phyloP scores from a whole-genome alignment of 257 asterid species.

The Forsythia suspensa region DNA sequence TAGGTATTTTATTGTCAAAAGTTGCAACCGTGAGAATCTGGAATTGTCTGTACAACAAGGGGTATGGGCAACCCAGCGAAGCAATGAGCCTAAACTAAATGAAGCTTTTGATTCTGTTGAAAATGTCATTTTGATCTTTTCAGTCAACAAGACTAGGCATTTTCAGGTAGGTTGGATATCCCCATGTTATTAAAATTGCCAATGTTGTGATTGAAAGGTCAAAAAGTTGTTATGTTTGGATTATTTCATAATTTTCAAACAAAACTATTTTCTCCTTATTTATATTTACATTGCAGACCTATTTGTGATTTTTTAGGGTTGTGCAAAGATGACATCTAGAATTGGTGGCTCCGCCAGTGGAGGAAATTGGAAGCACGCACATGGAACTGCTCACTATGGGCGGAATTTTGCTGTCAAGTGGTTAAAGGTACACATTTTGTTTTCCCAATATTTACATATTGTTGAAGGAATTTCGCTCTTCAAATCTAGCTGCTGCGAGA shows the following conservation, averaged over 20 bases:
- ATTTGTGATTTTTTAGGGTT: conserved; percentile 60
- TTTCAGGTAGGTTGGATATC: conserved; percentile 67
- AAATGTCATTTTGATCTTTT: conserved; percentile 87
- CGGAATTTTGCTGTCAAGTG: conserved; percentile 89
- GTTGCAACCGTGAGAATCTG: conserved; percentile 98
- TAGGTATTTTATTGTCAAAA: conserved; percentile 98
- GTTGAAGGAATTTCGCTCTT: conserved; percentile 13
- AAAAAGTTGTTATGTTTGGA: conserved; percentile 11
- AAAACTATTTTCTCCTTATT: neutral
- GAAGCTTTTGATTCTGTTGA: conserved; percentile 97
- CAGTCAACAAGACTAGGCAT: conserved; percentile 90
- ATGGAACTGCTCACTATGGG: conserved; percentile 97
- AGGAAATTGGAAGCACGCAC: conserved; percentile 98
- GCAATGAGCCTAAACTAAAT: conserved; percentile 96
- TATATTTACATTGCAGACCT: conserved; percentile 21
- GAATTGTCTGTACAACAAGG: conserved; percentile 98
- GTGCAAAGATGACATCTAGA: conserved; percentile 95
- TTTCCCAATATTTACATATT: conserved; percentile 7
- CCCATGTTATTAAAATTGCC: neutral
- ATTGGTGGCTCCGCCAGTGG: conserved; percentile 84
- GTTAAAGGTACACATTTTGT: conserved; percentile 68
- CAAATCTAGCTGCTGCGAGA: conserved; percentile 14
- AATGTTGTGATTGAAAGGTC: neutral
- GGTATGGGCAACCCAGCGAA: conserved; percentile 98
- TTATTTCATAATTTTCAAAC: neutral